Base-by-base conservation (phyloP, 2,329 filamentous ascomycete species). In the Dendrostoma leiphaemia region DNA sequence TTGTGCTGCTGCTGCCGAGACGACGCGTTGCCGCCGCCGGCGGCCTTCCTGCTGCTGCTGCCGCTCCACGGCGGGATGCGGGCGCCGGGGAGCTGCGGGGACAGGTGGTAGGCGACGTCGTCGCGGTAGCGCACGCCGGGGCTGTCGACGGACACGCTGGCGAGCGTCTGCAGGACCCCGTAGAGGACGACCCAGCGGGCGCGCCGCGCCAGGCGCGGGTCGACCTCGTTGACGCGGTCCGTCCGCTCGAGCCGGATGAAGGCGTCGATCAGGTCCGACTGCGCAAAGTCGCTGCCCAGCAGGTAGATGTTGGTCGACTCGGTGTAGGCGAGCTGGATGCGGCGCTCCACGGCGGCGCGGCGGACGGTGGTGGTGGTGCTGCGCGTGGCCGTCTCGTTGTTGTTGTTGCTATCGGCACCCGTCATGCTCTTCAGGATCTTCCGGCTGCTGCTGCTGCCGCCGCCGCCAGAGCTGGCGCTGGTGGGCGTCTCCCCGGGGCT, bases 161-260 rank as follows among this genome's bases (percentile, higher is more conserved):
- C 82, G 2, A 86, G 74, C 0, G 78, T 80, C 65, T 86, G 83
- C 15, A 86, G 67, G 10, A 85, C 69, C 3, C 78, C 80, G 61
- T 86, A 86, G 21, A 86, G 74, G 3, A 86, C 69, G 4, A 84
- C 70, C 83, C 83, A 86, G 21, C 83, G 78, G 9, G 80, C 82
- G 10, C 79, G 76, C 1, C 83, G 78, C 3, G 81, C 82, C 17
- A 73, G 74, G 48, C 74, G 76, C 1, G 81, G 81, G 58, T 84
- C 78, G 8, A 81, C 66, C 37, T 79, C 74, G 23, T 73, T 72
- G 2, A 79, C 65, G 4, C 67, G 71, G 57, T 85, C 81, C 0
- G 66, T 61, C 66, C 82, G 83, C 60, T 86, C 82, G 59, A 83
- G 83, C 49, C 73, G 72, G 52, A 77, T 71, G 59, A 81, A 85